Base-by-base conservation (phyloP, 2,329 filamentous ascomycete genomes). In the Tolypocladium inflatum region DNA sequence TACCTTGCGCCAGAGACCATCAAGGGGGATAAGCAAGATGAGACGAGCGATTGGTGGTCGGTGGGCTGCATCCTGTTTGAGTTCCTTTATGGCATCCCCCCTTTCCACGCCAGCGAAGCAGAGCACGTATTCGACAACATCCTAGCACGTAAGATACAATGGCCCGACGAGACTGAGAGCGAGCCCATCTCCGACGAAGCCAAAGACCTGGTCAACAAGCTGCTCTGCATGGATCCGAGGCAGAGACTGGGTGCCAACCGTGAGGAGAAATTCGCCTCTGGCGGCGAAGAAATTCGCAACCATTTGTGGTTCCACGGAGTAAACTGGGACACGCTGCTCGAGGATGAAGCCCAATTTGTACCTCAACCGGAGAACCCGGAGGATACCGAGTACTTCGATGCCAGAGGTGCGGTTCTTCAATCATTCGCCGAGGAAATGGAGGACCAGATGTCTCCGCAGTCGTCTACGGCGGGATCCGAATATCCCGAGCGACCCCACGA, bases 41-140 rank as follows among this genome's bases (percentile, higher is more conserved):
- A 97, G 72, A 94, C 93, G 64, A 97, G 94, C 69, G 94, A 99
- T 84, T 99, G 94, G 94, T 99, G 94, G 94, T 97, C 94, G 26
- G 81, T 99, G n/a, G 94, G 94, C 1, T 99, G 95, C 71, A 97
- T 99, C 65, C 78, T 97, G 73, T 99, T 97, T 67, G 94, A 99
- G 68, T 97, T 96, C 64, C 77, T 99, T 2, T 97, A 90, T 68
- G 94, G 94, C 1, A 88, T 90, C 59, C 94, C 94, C 1, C 94
- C 94, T 0, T 99, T 99, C 72, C 91, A 97, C 70, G 94, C 91
- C 1, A 79, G 81, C 23, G 91, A 92, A 54, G 91, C 94, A 0
- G 94, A 99, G 65, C 82, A 94, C 65, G 94, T 99, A 1, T 99
- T 99, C 68, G 90, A 97, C 66, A 99, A 99, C 66, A 99, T 99